Conservation (phyloP, 1,284 basidiomycete genomes). For the Irpex sp. region DNA sequence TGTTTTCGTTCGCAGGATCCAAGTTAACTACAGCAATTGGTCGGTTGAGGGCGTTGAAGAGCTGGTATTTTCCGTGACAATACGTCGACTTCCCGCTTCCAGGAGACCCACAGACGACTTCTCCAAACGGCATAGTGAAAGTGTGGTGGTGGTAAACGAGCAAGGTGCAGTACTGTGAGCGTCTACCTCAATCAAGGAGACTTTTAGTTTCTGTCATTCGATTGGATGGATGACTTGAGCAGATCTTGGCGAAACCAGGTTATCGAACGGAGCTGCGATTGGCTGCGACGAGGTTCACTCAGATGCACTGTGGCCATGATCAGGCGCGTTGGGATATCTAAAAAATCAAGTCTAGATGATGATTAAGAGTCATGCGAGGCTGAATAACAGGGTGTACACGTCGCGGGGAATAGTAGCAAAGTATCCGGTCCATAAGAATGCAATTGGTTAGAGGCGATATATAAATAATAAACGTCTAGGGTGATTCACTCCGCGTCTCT, state of each 20-base stretch:
- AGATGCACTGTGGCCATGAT: background rate
- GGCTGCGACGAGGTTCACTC: background rate
- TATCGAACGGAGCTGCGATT: background rate
- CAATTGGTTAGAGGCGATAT: background rate
- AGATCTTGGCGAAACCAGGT: background rate
- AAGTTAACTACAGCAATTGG: constrained; percentile 92
- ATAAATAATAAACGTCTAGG: background rate
- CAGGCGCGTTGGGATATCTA: background rate
- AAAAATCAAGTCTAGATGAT: background rate
- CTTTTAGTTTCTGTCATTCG: background rate
- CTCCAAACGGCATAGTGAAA: constrained; percentile 72
- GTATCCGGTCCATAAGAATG: background rate
- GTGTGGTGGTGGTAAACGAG: background rate
- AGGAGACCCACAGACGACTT: constrained; percentile 88
- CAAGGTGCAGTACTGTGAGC: background rate
- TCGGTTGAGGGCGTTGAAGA: constrained; percentile 82
- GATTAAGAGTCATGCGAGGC: background rate
- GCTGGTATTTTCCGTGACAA: constrained; percentile 90
- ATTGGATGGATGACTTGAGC: background rate
- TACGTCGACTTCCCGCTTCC: constrained; percentile 95
- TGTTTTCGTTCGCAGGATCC: constrained; percentile 90
- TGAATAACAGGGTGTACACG: too few relatives aligned
- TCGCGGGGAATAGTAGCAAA: background rate
- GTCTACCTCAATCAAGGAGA: constrained; percentile 1
- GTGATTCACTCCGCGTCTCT: background rate